phyloP scores from a whole-genome alignment of 1,284 basidiomycete species.

The Ceraceosorus bombacis region DNA sequence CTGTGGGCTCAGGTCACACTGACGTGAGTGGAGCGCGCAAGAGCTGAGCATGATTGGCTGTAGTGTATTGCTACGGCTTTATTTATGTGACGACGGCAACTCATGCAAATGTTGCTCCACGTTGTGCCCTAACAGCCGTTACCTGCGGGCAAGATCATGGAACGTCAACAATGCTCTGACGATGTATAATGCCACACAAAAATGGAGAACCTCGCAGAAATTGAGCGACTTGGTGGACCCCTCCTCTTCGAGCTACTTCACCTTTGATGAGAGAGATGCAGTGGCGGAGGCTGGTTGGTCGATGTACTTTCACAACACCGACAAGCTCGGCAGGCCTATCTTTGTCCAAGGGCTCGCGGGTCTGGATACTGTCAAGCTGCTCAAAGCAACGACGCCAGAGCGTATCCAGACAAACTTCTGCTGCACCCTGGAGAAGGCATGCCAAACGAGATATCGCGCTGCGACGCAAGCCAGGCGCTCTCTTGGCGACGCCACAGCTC shows the following conservation, averaged over 20 bases:
- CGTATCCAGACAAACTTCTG: conserved; percentile 43
- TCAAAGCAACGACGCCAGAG: conserved; percentile 32
- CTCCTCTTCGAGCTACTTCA: conserved; percentile 18
- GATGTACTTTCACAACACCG: conserved; percentile 47
- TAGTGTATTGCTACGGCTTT: background rate
- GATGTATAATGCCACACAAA: conserved; percentile 39
- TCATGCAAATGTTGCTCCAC: background rate
- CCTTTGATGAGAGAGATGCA: conserved; percentile 32
- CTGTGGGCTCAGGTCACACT: conserved; percentile 15
- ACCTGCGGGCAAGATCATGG: conserved; percentile 40
- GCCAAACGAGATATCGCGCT: conserved; percentile 33
- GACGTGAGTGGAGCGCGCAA: no score
- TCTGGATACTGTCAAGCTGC: conserved; percentile 30
- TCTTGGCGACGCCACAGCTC: background rate
- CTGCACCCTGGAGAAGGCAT: conserved; percentile 40
- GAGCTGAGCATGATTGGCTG: background rate
- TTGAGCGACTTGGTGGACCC: conserved; percentile 22
- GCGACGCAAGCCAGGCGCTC: conserved; percentile 15
- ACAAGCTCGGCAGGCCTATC: conserved; percentile 39
- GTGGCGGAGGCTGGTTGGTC: conserved; percentile 41
- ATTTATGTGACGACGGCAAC: background rate
- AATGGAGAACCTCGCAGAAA: conserved; percentile 36
- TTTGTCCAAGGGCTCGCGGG: conserved; percentile 44
- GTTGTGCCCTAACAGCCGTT: conserved; percentile 17
- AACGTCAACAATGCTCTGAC: conserved; percentile 25